phyloP scores from a whole-genome alignment of 345 rosid species.

The Clausena lansium region DNA sequence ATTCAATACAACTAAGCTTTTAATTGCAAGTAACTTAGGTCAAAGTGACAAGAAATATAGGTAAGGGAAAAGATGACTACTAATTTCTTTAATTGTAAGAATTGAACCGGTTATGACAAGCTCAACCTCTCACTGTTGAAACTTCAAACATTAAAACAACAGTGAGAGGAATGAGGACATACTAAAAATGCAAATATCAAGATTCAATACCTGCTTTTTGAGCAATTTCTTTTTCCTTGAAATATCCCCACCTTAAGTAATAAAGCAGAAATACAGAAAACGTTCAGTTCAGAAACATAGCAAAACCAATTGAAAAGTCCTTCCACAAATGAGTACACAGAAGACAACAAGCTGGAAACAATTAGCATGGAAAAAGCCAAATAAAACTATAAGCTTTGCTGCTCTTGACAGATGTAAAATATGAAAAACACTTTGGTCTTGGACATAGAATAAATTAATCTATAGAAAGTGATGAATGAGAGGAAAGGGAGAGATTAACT shows the following conservation, averaged over 20 bases:
- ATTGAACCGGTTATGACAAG: not conserved
- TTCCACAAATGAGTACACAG: not conserved
- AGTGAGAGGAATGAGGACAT: not conserved
- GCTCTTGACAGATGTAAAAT: not conserved
- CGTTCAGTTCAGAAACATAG: not conserved
- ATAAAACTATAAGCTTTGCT: not conserved
- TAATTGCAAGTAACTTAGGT: not conserved
- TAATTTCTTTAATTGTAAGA: not conserved
- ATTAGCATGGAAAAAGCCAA: not conserved
- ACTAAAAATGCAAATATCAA: not conserved
- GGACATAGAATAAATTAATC: not conserved
- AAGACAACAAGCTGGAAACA: not conserved
- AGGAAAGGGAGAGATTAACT: too few species aligned
- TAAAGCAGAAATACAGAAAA: constrained; percentile 11
- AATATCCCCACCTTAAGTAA: constrained; percentile 81
- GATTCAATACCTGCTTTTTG: constrained; percentile 75
- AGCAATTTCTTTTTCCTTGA: constrained; percentile 94
- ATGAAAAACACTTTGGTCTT: not conserved
- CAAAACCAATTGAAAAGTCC: not conserved
- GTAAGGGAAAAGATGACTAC: not conserved
- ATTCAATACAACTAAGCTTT: not conserved
- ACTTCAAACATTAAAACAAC: too few species aligned
- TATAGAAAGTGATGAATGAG: not conserved
- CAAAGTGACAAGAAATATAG: not conserved
- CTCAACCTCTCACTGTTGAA: not conserved